These are phyloP conservation scores for Suhomyces kunorum DNA, from an alignment of 1,139 yeast species.

Conservation along the genomic window DNA sequence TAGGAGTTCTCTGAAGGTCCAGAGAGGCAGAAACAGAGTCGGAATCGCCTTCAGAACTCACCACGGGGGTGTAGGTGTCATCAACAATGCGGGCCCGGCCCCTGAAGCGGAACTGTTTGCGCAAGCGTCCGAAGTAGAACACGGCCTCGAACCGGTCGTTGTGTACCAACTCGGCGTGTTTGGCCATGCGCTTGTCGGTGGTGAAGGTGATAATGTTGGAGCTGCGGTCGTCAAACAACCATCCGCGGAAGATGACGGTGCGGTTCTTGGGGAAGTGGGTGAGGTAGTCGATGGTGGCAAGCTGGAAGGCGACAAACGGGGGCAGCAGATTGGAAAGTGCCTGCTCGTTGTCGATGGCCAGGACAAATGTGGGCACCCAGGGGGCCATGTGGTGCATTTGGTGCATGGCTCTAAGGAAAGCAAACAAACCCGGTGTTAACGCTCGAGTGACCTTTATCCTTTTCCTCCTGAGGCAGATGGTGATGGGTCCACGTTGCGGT, in stretches of 20 bases:
- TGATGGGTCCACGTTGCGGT: constrained; percentile 14
- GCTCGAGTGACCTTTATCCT: constrained; percentile 13
- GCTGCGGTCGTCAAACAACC: constrained; percentile 66
- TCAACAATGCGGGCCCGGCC: constrained; percentile 60
- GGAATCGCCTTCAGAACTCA: constrained; percentile 30
- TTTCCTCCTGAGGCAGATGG: constrained; percentile 6
- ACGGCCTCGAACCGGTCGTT: constrained; percentile 72
- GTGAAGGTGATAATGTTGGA: constrained; percentile 70
- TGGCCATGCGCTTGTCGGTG: constrained; percentile 71
- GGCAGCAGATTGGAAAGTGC: constrained; percentile 30
- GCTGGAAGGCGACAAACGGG: constrained; percentile 61
- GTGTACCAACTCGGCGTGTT: constrained; percentile 52
- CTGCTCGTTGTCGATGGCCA: constrained; percentile 50
- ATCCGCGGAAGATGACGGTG: constrained; percentile 74
- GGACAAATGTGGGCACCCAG: constrained; percentile 64
- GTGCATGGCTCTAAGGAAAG: constrained; percentile 16
- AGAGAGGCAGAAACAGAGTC: background rate
- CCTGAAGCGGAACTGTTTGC: constrained; percentile 70
- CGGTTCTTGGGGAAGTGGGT: constrained; percentile 63
- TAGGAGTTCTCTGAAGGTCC: constrained; percentile 15
- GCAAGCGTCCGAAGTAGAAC: constrained; percentile 62
- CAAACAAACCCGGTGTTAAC: background rate
- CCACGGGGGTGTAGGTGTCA: constrained; percentile 32
- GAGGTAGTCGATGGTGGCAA: constrained; percentile 61
- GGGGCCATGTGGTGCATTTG: constrained; percentile 61